Evolutionary conservation across 108 stramenopile genomes (phyloP).

Genomic region (Cyclotella atomus): DNA sequence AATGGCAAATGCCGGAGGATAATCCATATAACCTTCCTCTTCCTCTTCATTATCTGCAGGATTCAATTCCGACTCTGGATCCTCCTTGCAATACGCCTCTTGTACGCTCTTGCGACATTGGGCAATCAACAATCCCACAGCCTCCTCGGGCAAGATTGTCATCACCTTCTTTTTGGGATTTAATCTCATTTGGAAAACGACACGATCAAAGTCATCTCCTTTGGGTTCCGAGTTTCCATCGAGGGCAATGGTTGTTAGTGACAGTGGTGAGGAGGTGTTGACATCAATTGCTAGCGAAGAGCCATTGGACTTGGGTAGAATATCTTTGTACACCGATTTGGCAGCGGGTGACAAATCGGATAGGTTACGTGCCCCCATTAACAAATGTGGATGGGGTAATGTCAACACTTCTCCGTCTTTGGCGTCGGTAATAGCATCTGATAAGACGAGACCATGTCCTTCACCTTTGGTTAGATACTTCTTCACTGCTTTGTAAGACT

Average conservation of each 20-base stretch:
- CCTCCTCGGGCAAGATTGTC: conserved; percentile 83
- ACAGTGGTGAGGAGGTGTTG: conserved; percentile 37
- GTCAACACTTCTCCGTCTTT: conserved; percentile 41
- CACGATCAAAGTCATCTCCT: conserved; percentile 83
- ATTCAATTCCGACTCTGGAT: conserved; percentile 8
- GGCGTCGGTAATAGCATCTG: conserved; percentile 47
- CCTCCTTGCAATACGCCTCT: conserved; percentile 35
- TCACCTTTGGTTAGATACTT: conserved; percentile 70
- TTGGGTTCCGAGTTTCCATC: conserved; percentile 62
- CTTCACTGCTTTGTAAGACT: conserved; percentile 77
- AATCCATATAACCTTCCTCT: conserved; percentile 54
- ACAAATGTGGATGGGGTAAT: conserved; percentile 57
- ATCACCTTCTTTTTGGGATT: conserved; percentile 71
- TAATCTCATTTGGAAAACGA: conserved; percentile 69
- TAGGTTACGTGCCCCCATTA: conserved; percentile 70
- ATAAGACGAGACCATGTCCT: conserved; percentile 52
- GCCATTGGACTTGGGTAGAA: conserved; percentile 16
- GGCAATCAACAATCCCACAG: conserved; percentile 56
- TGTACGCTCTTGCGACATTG: conserved; percentile 60
- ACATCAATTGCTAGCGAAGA: conserved; percentile 35
- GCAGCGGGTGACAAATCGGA: conserved; percentile 56
- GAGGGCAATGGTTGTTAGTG: conserved; percentile 67
- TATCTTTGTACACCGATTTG: not conserved
- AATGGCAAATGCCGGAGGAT: conserved; percentile 74
- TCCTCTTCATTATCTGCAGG: conserved; percentile 25